Base-by-base conservation (phyloP, 495 filamentous ascomycete species). In the Oleoguttula mirabilis region DNA sequence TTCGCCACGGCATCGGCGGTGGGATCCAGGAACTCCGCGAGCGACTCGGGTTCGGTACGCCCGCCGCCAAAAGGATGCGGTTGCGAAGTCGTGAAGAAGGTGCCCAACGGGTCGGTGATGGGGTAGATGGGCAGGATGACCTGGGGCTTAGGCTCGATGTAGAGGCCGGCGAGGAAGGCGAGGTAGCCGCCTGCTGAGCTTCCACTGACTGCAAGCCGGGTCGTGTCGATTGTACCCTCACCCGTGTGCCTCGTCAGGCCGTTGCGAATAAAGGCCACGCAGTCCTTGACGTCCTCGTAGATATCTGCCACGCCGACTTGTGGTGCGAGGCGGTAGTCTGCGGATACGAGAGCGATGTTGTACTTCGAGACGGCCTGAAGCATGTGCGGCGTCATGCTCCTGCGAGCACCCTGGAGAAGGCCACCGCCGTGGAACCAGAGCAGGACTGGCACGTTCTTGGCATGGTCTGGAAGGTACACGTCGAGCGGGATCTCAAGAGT, bases 351-450 rank as follows among this genome's bases (percentile, higher is more conserved):
- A 10, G 41, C 35, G 32, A 35, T n/a, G 15, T 40, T 40, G 36
- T 51, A 36, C 24, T 40, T 45, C 10, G 17, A 2, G 8, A 51
- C 37, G 1, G 27, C 47, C 8, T 21, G 15, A 14, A 45, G 30
- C 36, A 51, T 35, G 41, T 45, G 40, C 12, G 47, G 41, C 0
- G 47, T 1, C 7, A 41, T 19, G 16, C 2, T 4, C 1, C 14
- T 22, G n/a, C 47, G 41, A 2, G 24, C n/a, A 31, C 47, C 47
- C 45, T 51, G 47, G 2, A 51, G 47, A 8, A 51, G 42, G 6
- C 58, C 58, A 22, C 56, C 58, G n/a, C 55, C 58, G 41, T 60
- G 57, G 14, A 61, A 55, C 48, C 52, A 61, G n/a, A 59, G 39
- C 10, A 59, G 43, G 16, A 57, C 44, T 1, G 56, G 56, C 12